These are phyloP conservation scores for Pancytospora philotis DNA, from an alignment of 371 early-diverging fungal genomes.

Conservation along the genomic window DNA sequence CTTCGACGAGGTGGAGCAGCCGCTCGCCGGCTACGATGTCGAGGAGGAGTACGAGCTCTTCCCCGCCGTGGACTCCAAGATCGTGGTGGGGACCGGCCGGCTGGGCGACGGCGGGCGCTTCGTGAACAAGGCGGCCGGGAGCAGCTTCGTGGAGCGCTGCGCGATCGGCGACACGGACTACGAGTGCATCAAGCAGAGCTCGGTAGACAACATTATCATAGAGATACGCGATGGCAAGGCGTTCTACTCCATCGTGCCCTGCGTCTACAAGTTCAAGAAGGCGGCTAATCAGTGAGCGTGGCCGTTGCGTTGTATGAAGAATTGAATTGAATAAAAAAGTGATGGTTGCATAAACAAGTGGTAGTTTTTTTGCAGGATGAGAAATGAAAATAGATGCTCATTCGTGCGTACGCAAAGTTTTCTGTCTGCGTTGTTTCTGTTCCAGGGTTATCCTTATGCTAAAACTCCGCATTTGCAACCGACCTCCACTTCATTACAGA, in stretches of 20 bases:
- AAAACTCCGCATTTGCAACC: too few relatives aligned
- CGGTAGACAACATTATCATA: slow-evolving; percentile 18
- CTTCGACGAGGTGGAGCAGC: slow-evolving; percentile 6
- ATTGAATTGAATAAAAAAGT: too few relatives aligned
- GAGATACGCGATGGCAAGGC: slow-evolving; percentile 25
- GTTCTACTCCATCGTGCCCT: slow-evolving; percentile 5
- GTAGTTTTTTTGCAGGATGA: too few relatives aligned
- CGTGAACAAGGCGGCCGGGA: not conserved
- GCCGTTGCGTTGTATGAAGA: too few relatives aligned
- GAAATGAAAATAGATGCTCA: too few relatives aligned
- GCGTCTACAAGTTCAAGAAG: slow-evolving; percentile 19
- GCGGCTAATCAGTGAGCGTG: too few relatives aligned
- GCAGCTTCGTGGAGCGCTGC: slow-evolving; percentile 3
- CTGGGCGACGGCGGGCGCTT: not conserved
- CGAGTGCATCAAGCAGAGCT: slow-evolving; percentile 15
- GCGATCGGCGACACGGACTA: slow-evolving; percentile 4
- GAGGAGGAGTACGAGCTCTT: slow-evolving; percentile 18
- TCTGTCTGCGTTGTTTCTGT: too few relatives aligned
- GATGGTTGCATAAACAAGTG: too few relatives aligned
- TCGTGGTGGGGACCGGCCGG: slow-evolving; percentile 2
- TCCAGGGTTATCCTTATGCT: too few relatives aligned
- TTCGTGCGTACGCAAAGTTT: too few relatives aligned
- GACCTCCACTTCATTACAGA: too few relatives aligned
- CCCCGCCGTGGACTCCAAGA: not conserved
- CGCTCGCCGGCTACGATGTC: not conserved